These are phyloP conservation scores for Carex kokanica DNA, from an alignment of 176 grass and related monocot species.

Conservation along the genomic window DNA sequence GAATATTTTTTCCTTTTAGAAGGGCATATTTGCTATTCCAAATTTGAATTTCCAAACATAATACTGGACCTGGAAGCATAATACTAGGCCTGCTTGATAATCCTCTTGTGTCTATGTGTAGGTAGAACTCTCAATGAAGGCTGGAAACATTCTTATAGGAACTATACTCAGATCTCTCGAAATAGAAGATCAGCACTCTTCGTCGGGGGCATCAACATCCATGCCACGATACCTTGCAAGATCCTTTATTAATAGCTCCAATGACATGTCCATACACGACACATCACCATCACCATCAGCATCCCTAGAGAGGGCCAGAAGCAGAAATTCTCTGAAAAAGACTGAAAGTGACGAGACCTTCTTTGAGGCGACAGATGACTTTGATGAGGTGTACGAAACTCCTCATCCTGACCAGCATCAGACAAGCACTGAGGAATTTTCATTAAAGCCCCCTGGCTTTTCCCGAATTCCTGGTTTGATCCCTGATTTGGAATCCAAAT, in stretches of 20 bases:
- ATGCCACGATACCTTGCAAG: conserved; percentile 70
- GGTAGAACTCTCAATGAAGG: conserved; percentile 88
- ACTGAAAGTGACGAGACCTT: conserved; percentile 75
- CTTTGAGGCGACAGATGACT: conserved; percentile 91
- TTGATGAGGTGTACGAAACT: conserved; percentile 61
- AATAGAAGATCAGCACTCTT: conserved; percentile 83
- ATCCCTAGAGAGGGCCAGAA: conserved; percentile 25
- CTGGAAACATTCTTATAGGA: conserved; percentile 70
- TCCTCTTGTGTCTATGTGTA: conserved; percentile 31
- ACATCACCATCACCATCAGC: not conserved
- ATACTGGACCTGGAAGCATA: no score
- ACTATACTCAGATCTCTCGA: conserved; percentile 89
- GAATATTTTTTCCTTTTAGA: not conserved
- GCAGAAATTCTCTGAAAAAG: conserved; percentile 47
- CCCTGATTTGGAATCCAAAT: conserved; percentile 58
- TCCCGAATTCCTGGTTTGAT: conserved; percentile 75
- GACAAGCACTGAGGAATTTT: conserved; percentile 45
- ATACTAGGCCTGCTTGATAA: conserved; percentile 8
- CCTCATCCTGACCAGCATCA: conserved; percentile 48
- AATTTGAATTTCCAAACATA: not conserved
- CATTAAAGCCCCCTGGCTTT: conserved; percentile 61
- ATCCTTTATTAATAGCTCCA: conserved; percentile 72
- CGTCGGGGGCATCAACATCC: conserved; percentile 38
- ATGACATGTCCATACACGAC: conserved; percentile 24
- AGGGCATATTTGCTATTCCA: not conserved